phyloP scores from a whole-genome alignment of 305 asterid species.

The Withania somnifera region DNA sequence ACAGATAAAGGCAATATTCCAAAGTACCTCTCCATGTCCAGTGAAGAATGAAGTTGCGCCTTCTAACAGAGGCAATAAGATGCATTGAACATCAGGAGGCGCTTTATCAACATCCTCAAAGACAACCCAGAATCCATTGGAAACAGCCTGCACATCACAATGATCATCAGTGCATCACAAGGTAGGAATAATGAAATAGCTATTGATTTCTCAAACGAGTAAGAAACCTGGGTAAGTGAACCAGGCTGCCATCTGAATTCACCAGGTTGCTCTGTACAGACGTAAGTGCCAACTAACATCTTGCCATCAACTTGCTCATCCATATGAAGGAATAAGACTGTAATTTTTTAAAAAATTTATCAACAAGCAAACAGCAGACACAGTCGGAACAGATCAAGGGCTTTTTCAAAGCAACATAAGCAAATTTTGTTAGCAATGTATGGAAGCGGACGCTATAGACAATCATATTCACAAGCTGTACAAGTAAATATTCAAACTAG shows the following conservation, averaged over 20 bases:
- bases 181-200: slow-evolving; percentile 8
- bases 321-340: slow-evolving; percentile 86
- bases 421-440: neutral
- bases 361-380: neutral
- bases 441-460: neutral
- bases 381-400: neutral
- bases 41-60: slow-evolving; percentile 63
- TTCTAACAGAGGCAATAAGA: slow-evolving; percentile 78
- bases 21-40: slow-evolving; percentile 88
- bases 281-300: slow-evolving; percentile 82
- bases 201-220: neutral
- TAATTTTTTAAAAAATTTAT: neutral
- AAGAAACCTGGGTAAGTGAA: slow-evolving; percentile 85
- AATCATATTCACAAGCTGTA: neutral
- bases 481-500: neutral
- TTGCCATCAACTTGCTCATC: slow-evolving; percentile 97
- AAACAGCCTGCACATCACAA: slow-evolving; percentile 59
- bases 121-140: slow-evolving; percentile 85
- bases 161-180: slow-evolving; percentile 10
- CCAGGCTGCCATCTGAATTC: slow-evolving; percentile 99
- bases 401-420: neutral
- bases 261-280: slow-evolving; percentile 88
- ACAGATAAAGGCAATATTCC: neutral
- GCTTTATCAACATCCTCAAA: slow-evolving; percentile 95
- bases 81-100: slow-evolving; percentile 70